These are phyloP conservation scores for Crithidia bombi DNA, from an alignment of 208 protist species.

Conservation along the genomic window DNA sequence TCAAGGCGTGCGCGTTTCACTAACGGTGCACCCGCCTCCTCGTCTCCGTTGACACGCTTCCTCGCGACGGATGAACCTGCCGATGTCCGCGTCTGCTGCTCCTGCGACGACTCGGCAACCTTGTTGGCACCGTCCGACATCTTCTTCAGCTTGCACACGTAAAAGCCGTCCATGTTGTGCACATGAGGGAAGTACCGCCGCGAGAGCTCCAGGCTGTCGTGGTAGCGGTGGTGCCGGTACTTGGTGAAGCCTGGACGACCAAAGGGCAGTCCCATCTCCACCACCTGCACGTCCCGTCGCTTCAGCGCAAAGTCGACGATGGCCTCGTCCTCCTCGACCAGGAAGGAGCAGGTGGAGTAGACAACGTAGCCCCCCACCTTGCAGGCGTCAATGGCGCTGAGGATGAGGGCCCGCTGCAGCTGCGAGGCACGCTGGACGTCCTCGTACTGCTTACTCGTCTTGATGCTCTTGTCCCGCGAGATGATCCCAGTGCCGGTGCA, in stretches of 20 bases:
- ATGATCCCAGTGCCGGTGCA: slow-evolving; percentile 99
- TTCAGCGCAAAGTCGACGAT: slow-evolving; percentile 97
- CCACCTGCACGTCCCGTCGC: slow-evolving; percentile 93
- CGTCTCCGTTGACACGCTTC: not conserved
- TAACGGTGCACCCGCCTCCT: not conserved
- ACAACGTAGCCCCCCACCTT: slow-evolving; percentile 97
- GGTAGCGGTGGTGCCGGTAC: slow-evolving; percentile 85
- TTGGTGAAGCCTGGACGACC: slow-evolving; percentile 92
- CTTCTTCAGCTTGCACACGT: slow-evolving; percentile 98
- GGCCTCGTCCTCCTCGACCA: slow-evolving; percentile 98
- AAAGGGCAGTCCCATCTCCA: slow-evolving; percentile 95
- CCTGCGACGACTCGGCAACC: not conserved
- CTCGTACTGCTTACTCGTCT: slow-evolving; percentile 90
- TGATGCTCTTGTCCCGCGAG: slow-evolving; percentile 97
- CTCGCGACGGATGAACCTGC: not conserved
- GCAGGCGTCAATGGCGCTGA: slow-evolving; percentile 97
- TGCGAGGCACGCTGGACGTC: slow-evolving; percentile 93
- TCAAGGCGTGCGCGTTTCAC: slow-evolving; percentile 30
- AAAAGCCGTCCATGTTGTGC: slow-evolving; percentile 99
- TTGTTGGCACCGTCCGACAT: slow-evolving; percentile 44
- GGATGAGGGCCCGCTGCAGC: slow-evolving; percentile 97
- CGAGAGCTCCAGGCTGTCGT: slow-evolving; percentile 67
- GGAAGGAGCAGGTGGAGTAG: slow-evolving; percentile 98
- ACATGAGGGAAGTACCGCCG: slow-evolving; percentile 98
- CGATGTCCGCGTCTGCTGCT: not conserved